Conservation (phyloP, 495 filamentous ascomycete species). For the Amniculicola lignicola region DNA sequence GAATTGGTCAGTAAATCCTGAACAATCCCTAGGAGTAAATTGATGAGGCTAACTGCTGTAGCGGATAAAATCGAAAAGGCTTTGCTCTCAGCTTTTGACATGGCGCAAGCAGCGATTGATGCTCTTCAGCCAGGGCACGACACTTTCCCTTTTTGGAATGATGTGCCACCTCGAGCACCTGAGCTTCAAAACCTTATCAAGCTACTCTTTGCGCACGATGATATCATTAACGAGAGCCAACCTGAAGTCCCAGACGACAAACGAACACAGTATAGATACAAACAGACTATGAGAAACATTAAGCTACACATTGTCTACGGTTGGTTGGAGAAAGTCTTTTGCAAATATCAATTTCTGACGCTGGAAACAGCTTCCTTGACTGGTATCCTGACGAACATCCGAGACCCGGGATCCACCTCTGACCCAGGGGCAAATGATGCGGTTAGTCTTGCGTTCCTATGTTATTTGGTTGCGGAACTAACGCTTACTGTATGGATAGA, state of each 20-base stretch:
- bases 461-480: too few species aligned
- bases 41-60: neutral
- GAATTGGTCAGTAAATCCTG: neutral
- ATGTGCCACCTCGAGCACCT: neutral
- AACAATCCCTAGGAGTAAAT: neutral
- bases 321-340: too few species aligned
- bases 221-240: neutral
- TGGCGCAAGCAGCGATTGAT: neutral
- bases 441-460: too few species aligned
- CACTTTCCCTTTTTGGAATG: neutral
- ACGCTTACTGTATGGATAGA: too few species aligned
- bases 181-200: neutral
- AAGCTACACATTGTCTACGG: neutral
- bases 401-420: too few species aligned
- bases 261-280: neutral
- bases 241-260: neutral
- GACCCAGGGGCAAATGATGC: too few species aligned
- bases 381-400: too few species aligned
- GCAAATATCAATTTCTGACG: too few species aligned
- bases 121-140: neutral
- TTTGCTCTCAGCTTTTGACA: neutral
- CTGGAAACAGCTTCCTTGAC: too few species aligned
- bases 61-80: neutral
- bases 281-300: neutral
- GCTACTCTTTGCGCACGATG: neutral